Evolutionary conservation across 441 rosid species (phyloP).

Genomic region (Gossypium schwendimanii): DNA sequence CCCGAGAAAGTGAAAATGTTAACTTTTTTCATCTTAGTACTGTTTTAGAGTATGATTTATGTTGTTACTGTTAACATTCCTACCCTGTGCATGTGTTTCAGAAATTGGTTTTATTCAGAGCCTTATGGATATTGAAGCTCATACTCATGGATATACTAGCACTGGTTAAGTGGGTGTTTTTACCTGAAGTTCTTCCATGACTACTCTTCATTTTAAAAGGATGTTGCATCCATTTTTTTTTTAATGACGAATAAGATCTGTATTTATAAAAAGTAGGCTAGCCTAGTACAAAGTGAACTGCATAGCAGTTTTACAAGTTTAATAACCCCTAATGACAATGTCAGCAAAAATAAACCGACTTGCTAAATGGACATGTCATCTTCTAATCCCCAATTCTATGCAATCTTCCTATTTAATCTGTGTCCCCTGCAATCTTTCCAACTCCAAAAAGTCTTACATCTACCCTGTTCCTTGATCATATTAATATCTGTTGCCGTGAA

Average conservation of each 20-base stretch:
- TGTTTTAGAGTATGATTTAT: neutral
- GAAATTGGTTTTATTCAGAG: conserved; percentile 1
- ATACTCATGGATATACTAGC: neutral
- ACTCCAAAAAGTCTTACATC: neutral
- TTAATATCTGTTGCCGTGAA: neutral
- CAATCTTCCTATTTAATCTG: neutral
- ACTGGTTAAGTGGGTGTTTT: neutral
- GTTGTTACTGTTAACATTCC: neutral
- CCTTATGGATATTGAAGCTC: neutral
- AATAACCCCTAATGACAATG: neutral
- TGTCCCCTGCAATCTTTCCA: neutral
- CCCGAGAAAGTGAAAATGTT: neutral
- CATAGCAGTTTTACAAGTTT: neutral
- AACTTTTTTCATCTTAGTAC: neutral
- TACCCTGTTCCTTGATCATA: neutral
- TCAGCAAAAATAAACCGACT: conserved; percentile 1
- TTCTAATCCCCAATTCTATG: neutral
- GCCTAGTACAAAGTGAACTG: neutral
- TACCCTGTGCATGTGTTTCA: neutral
- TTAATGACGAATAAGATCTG: neutral
- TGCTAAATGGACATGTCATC: neutral
- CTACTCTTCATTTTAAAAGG: neutral
- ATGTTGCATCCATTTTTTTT: neutral
- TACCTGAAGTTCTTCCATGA: neutral
- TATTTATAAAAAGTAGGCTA: neutral